Conservation (phyloP, 345 rosid species). For the Brassica nigra region DNA sequence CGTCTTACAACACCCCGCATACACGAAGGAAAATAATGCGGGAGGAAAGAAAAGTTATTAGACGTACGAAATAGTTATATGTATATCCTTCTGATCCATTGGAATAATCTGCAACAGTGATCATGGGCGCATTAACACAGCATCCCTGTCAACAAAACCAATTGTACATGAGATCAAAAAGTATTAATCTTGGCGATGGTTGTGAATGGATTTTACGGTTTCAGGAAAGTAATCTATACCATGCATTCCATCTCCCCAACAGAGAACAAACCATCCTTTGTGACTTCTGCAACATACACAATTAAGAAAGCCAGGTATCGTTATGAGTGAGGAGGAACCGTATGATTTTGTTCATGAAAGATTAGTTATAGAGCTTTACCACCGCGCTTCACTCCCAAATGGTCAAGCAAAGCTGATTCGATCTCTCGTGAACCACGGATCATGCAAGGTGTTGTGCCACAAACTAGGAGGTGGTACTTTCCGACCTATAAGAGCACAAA, state of each 20-base stretch:
- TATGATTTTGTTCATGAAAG: neutral
- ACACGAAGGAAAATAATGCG: neutral
- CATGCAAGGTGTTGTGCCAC: conserved; percentile 99
- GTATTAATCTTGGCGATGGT: neutral
- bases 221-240: conserved; percentile 50
- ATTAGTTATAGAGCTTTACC: conserved; percentile 49
- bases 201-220: neutral
- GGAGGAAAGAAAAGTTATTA: conserved; percentile 17
- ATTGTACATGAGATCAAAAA: neutral
- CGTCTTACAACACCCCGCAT: neutral
- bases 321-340: conserved; percentile 10
- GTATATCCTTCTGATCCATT: conserved; percentile 95
- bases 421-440: conserved; percentile 89
- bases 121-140: conserved; percentile 99
- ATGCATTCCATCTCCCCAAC: conserved; percentile 99
- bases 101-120: conserved; percentile 92
- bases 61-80: conserved; percentile 86
- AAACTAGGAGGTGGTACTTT: conserved; percentile 92
- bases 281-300: conserved; percentile 62
- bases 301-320: conserved; percentile 6
- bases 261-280: conserved; percentile 97
- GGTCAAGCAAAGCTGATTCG: conserved; percentile 82
- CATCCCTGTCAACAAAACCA: conserved; percentile 70
- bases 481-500: conserved; percentile 67
- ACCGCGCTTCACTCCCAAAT: conserved; percentile 94